Conservation (phyloP, 805 yeast genomes). For the Zygosaccharomyces bisporus region DNA sequence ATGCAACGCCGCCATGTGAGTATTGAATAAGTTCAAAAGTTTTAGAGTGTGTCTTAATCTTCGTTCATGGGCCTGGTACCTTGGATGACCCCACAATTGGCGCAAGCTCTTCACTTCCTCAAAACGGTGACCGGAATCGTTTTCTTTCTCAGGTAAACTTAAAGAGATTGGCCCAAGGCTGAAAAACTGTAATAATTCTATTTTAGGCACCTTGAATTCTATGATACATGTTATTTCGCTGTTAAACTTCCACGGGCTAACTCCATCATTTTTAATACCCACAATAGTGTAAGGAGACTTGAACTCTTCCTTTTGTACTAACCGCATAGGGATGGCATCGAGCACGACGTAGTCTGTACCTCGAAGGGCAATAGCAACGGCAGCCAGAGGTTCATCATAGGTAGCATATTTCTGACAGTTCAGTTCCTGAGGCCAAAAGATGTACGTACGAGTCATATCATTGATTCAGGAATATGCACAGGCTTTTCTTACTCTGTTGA, state of each 20-base stretch:
- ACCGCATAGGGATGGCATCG: conserved; percentile 13
- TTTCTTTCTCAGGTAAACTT: conserved; percentile 41
- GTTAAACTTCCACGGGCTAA: conserved; percentile 11
- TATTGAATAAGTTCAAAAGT: conserved; percentile 25
- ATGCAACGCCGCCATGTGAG: conserved; percentile 21
- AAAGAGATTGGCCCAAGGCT: conserved; percentile 70
- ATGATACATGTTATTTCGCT: conserved; percentile 36
- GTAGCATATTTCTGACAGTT: background rate
- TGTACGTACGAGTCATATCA: conserved; percentile 19
- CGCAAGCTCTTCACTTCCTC: conserved; percentile 16
- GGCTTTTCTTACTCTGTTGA: background rate
- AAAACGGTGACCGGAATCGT: conserved; percentile 20
- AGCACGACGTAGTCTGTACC: conserved; percentile 27
- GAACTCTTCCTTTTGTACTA: conserved; percentile 3
- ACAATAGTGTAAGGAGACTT: conserved; percentile 18
- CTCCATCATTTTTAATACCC: conserved; percentile 5
- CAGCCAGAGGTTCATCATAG: conserved; percentile 7
- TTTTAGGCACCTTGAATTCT: conserved; percentile 68
- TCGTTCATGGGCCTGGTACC: conserved; percentile 15
- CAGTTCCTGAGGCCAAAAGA: conserved; percentile 29
- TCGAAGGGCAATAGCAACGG: conserved; percentile 15
- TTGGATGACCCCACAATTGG: conserved; percentile 14
- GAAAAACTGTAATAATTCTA: conserved; percentile 68
- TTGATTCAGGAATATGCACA: background rate
- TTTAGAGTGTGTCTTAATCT: conserved; percentile 19